Base-by-base conservation (phyloP, 371 early-diverging fungal species). In the Actinomucor elegans region DNA sequence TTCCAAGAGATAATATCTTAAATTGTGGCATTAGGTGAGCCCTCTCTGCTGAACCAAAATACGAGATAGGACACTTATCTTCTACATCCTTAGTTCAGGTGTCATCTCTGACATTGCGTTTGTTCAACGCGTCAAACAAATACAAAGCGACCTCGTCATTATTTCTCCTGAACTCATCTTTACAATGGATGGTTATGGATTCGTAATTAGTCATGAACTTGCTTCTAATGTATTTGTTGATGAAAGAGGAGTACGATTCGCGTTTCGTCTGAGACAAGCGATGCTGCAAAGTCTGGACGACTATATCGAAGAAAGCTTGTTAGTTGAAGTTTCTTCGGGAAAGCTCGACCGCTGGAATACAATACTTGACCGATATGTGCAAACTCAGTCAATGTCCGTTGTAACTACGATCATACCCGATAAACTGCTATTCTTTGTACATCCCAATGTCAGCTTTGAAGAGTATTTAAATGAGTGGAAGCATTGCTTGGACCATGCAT, bases 1-100 rank as follows among this genome's bases (percentile, higher is more conserved):
- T 75, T 17, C 70, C 75, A 12, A 46, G 56, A 59, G 55, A 55
- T 9, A 61, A 75, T 27, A 55, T 79, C 5, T 33, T 79, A 2
- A 75, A 79, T 35, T 55, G 56, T 32, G 79, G 79, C 1, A 48
- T 73, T 32, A 73, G 75, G 79, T 73, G 67, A 35, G 18, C 3
- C n/a, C n/a, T n/a, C n/a, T n/a, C n/a, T n/a, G 5, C 12, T 1
- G 28, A 27, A 28, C 6, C 15, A 9, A 12, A 37, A 6, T 8
- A 41, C 6, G 9, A n/a, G n/a, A 23, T 9, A 24, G 14, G 15
- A 14, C 33, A 20, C 17, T 36, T n/a, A 18, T 15, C 6, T 20
- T 20, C 5, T 21, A 38, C 20, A 5, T 15, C 3, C 9, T 12
- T 15, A 77, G 77, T 24, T 32, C 57, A 14, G 67, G 75, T 9